Conservation (phyloP, 305 asterid genomes). For the Fraxinus latifolia region DNA sequence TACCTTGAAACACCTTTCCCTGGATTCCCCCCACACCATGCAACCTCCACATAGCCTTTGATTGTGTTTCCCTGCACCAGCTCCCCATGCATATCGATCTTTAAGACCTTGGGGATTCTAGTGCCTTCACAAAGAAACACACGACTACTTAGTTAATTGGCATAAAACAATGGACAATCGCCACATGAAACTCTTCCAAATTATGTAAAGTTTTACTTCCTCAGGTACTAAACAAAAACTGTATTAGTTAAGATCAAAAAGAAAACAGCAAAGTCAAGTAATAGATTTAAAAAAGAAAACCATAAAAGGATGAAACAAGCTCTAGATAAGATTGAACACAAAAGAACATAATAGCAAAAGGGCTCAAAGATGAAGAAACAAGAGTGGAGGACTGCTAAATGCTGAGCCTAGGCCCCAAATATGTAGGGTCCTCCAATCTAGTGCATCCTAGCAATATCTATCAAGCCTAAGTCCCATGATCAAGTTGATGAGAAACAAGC, state of each 20-base stretch:
- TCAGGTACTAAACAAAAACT: neutral
- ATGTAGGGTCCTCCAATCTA: neutral
- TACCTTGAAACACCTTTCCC: conserved; percentile 97
- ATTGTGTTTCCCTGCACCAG: conserved; percentile 82
- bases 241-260: neutral
- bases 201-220: conserved; percentile 1
- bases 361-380: conserved; percentile 6
- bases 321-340: neutral
- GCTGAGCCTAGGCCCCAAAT: conserved; percentile 1
- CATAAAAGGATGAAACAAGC: conserved; percentile 10
- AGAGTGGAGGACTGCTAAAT: neutral
- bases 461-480: neutral
- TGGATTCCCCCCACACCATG: conserved; percentile 99
- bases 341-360: neutral
- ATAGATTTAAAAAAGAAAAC: neutral
- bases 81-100: conserved; percentile 76
- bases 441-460: neutral
- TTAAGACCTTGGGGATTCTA: conserved; percentile 84
- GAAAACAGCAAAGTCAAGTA: neutral
- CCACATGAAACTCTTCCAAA: conserved; percentile 12
- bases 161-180: conserved; percentile 20
- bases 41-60: conserved; percentile 76
- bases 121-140: conserved; percentile 60
- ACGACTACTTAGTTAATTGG: conserved; percentile 10
- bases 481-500: neutral